Evolutionary conservation across 768 basidiomycete genomes (phyloP).

Genomic region (Sarcomyxa edulis): DNA sequence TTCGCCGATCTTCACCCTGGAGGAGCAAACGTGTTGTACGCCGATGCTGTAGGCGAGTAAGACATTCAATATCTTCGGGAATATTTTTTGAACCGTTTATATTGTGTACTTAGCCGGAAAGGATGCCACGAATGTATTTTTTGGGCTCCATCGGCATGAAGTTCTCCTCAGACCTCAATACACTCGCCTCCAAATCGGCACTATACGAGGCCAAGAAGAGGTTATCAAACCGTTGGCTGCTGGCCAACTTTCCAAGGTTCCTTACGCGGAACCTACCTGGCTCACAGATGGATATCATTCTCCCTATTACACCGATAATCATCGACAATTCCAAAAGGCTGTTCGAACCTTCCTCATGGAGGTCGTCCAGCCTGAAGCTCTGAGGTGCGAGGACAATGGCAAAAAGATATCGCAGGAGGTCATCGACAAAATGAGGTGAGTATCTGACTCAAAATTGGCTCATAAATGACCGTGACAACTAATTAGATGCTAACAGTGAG

Average conservation of each 20-base stretch:
- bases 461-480: no score
- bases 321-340: constrained; percentile 68
- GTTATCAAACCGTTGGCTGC: constrained; percentile 46
- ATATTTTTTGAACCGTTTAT: neutral
- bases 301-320: constrained; percentile 76
- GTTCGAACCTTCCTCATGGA: constrained; percentile 75
- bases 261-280: constrained; percentile 87
- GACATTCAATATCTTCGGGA: neutral
- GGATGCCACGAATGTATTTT: constrained; percentile 79
- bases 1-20: constrained; percentile 86
- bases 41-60: constrained; percentile 56
- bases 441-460: no score
- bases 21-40: constrained; percentile 69
- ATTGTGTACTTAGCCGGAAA: constrained; percentile 46
- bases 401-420: constrained; percentile 83
- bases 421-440: constrained; percentile 78
- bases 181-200: constrained; percentile 63
- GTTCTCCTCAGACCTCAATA: constrained; percentile 73
- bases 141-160: constrained; percentile 79
- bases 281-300: constrained; percentile 59
- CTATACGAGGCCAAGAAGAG: constrained; percentile 51
- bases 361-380: constrained; percentile 70
- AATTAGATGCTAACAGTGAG: constrained; percentile 51
- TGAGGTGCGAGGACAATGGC: constrained; percentile 78
- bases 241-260: constrained; percentile 69